Conservation (phyloP, 2,329 filamentous ascomycete genomes). For the Aureobasidium subglaciale region DNA sequence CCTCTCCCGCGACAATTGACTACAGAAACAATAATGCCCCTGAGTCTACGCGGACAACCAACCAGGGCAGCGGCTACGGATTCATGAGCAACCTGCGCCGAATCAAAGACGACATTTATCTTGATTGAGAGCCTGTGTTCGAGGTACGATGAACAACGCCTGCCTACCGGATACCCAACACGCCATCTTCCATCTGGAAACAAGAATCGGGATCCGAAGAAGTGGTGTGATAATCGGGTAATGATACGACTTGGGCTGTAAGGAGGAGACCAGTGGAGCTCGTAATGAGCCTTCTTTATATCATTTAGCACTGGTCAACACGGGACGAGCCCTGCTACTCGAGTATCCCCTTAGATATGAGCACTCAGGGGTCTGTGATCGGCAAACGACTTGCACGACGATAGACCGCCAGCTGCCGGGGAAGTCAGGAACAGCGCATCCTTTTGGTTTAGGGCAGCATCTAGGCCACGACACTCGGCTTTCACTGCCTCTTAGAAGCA, state of each 20-base stretch:
- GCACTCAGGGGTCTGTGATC: background rate
- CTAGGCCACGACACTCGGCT: background rate
- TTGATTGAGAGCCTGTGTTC: slow-evolving; percentile 32
- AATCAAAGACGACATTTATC: slow-evolving; percentile 47
- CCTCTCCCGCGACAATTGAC: slow-evolving; percentile 21
- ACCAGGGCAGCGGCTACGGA: slow-evolving; percentile 40
- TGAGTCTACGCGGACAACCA: slow-evolving; percentile 19
- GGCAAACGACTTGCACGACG: background rate
- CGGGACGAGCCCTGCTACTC: background rate
- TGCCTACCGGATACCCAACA: no score
- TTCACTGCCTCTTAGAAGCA: background rate
- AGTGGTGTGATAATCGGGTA: background rate
- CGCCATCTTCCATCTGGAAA: background rate
- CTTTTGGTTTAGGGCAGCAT: background rate
- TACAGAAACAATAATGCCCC: slow-evolving; percentile 24
- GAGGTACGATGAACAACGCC: background rate
- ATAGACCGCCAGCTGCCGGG: background rate
- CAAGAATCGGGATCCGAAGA: background rate
- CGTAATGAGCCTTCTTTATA: background rate
- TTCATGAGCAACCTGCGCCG: slow-evolving; percentile 48
- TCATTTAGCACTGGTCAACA: background rate
- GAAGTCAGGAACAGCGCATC: background rate
- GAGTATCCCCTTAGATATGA: background rate
- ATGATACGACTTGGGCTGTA: background rate
- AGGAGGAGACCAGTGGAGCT: background rate